These are phyloP conservation scores for Hansfordia pulvinata DNA, from an alignment of 2,329 filamentous ascomycete genomes.

Conservation along the genomic window DNA sequence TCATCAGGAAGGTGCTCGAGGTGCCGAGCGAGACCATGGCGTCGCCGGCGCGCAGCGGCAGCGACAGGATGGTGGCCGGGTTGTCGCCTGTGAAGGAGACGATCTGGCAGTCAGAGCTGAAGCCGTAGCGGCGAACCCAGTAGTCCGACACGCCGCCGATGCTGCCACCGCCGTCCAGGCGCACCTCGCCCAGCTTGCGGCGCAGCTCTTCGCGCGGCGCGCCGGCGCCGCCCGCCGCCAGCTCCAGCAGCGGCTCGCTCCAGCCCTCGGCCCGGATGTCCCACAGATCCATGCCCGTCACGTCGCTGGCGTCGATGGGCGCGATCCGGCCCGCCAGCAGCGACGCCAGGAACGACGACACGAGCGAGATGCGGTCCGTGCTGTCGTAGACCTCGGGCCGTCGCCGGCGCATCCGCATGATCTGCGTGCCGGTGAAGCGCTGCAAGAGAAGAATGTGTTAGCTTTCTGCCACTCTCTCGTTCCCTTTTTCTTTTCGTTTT, in stretches of 20 bases:
- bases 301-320: conserved; percentile 86
- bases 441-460: conserved; percentile 17
- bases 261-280: conserved; percentile 66
- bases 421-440: conserved; percentile 96
- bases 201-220: conserved; percentile 53
- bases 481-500: too few relatives aligned
- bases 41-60: conserved; percentile 76
- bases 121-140: conserved; percentile 67
- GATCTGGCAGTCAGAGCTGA: conserved; percentile 60
- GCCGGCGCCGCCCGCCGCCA: conserved; percentile 52
- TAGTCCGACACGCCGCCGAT: conserved; percentile 68
- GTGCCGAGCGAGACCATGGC: conserved; percentile 93
- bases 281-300: conserved; percentile 95
- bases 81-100: conserved; percentile 92
- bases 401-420: conserved; percentile 72
- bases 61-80: conserved; percentile 81
- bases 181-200: conserved; percentile 67
- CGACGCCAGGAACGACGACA: conserved; percentile 90
- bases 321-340: conserved; percentile 76
- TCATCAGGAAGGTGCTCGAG: conserved; percentile 95
- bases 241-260: conserved; percentile 60
- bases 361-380: conserved; percentile 78
- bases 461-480: not conserved
- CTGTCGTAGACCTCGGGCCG: conserved; percentile 69
- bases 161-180: conserved; percentile 64